A percentile compares a stretch with the other conserved stretches of the same genome.
These are phyloP conservation scores for Cordyceps farinosa DNA, from an alignment of 2,329 filamentous ascomycete genomes.

Conservation along the genomic window DNA sequence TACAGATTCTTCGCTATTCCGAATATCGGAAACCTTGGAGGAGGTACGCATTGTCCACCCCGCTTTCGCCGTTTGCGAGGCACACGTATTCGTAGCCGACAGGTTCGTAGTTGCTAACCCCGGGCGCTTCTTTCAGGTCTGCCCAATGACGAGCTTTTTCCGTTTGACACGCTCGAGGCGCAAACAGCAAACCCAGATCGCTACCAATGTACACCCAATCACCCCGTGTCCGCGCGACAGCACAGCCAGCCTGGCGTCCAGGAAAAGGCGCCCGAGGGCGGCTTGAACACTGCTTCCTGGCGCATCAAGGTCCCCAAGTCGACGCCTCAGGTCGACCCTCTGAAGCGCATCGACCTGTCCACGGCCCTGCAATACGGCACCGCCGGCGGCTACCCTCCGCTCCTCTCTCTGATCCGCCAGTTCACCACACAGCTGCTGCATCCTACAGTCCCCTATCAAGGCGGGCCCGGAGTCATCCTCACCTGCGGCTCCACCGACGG, in stretches of 20 bases:
- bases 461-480: conserved; percentile 72
- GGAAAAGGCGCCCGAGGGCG: conserved; percentile 22
- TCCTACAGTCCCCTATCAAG: conserved; percentile 74
- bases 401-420: conserved; percentile 73
- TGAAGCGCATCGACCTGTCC: conserved; percentile 72
- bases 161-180: conserved; percentile 86
- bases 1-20: conserved; percentile 78
- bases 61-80: neutral
- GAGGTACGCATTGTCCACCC: conserved; percentile 44
- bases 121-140: conserved; percentile 52
- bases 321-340: conserved; percentile 52
- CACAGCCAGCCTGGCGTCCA: conserved; percentile 15
- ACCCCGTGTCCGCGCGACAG: conserved; percentile 36
- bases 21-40: conserved; percentile 59
- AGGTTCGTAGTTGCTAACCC: neutral
- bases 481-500: conserved; percentile 85
- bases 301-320: conserved; percentile 72
- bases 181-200: conserved; percentile 70
- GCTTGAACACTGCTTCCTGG: conserved; percentile 36
- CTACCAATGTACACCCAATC: conserved; percentile 67
- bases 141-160: conserved; percentile 78
- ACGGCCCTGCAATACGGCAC: conserved; percentile 84
- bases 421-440: conserved; percentile 75
- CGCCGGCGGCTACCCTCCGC: conserved; percentile 75
- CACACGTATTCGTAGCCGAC: neutral